These are phyloP conservation scores for Prinsepia uniflora DNA, from an alignment of 306 rosid genomes.

Conservation along the genomic window DNA sequence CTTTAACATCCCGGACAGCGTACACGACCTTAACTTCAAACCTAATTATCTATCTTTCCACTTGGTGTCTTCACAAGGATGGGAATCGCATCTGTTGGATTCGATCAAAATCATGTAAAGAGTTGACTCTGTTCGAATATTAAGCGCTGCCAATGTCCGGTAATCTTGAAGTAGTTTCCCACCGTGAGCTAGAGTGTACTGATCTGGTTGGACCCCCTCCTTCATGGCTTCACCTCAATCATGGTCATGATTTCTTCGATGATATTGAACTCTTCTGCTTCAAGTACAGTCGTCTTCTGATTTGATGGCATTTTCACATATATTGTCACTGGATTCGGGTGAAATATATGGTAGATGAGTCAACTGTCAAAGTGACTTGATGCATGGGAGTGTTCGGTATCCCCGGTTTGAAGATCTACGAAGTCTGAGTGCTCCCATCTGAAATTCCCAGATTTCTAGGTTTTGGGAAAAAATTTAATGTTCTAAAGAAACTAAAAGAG, in stretches of 20 bases:
- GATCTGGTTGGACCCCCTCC: constrained; percentile 11
- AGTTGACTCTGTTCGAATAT: constrained; percentile 14
- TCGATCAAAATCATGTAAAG: constrained; percentile 14
- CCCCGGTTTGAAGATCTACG: constrained; percentile 3
- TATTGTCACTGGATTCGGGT: background rate
- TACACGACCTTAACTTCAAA: constrained; percentile 21
- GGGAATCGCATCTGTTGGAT: constrained; percentile 4
- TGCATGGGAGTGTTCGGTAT: constrained; percentile 1
- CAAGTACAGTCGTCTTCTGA: background rate
- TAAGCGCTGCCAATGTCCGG: constrained; percentile 7
- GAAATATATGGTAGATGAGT: constrained; percentile 3
- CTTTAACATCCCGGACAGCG: constrained; percentile 11
- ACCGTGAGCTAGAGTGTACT: constrained; percentile 8
- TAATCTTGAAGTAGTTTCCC: constrained; percentile 23
- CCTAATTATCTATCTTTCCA: background rate
- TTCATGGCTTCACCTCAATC: constrained; percentile 3
- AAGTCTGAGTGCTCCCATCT: constrained; percentile 6
- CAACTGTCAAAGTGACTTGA: constrained; percentile 6
- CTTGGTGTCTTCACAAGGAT: constrained; percentile 12
- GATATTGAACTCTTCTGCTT: constrained; percentile 5
- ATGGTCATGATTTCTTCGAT: constrained; percentile 19
- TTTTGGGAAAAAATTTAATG: background rate
- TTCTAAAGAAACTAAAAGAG: background rate
- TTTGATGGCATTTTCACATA: constrained; percentile 17
- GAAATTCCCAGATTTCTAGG: constrained; percentile 8